These are phyloP conservation scores for Ceriops zippeliana DNA, from an alignment of 345 rosid species.

Conservation along the genomic window DNA sequence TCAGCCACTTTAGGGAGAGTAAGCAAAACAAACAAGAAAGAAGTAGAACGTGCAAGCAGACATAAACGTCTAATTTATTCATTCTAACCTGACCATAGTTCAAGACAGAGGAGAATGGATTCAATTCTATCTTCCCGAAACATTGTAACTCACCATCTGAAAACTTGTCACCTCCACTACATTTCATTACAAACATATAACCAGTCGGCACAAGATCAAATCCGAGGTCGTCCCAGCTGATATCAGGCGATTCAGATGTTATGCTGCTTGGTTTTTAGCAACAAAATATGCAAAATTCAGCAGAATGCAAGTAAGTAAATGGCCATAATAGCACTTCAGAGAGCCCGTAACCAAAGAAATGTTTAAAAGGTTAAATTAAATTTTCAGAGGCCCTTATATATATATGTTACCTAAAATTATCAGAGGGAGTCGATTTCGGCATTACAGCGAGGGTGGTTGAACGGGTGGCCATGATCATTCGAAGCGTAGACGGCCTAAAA, in stretches of 20 bases:
- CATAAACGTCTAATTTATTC: too few relatives aligned
- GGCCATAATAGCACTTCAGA: too few relatives aligned
- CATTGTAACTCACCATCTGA: constrained; percentile 25
- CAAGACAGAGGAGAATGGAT: constrained; percentile 33
- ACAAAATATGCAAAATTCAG: background rate
- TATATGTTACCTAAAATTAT: constrained; percentile 12
- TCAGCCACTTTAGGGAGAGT: background rate
- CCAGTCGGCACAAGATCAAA: constrained; percentile 29
- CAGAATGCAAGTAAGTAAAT: background rate
- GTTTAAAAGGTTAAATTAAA: background rate
- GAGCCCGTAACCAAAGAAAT: too few relatives aligned
- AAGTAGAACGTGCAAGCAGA: too few relatives aligned
- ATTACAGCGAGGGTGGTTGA: background rate
- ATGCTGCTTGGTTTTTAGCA: constrained; percentile 8
- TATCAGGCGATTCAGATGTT: constrained; percentile 17
- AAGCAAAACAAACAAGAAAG: too few relatives aligned
- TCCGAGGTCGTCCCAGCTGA: constrained; percentile 29
- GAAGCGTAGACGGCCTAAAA: constrained; percentile 5
- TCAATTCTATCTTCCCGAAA: constrained; percentile 26
- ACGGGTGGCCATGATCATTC: background rate
- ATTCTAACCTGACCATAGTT: constrained; percentile 33
- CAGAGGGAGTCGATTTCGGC: constrained; percentile 9
- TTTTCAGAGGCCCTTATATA: background rate
- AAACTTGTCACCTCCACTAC: constrained; percentile 22
- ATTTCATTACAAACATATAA: constrained; percentile 32